Conservation (phyloP, 352 stramenopile genomes). For the Phytopythium delawarense region DNA sequence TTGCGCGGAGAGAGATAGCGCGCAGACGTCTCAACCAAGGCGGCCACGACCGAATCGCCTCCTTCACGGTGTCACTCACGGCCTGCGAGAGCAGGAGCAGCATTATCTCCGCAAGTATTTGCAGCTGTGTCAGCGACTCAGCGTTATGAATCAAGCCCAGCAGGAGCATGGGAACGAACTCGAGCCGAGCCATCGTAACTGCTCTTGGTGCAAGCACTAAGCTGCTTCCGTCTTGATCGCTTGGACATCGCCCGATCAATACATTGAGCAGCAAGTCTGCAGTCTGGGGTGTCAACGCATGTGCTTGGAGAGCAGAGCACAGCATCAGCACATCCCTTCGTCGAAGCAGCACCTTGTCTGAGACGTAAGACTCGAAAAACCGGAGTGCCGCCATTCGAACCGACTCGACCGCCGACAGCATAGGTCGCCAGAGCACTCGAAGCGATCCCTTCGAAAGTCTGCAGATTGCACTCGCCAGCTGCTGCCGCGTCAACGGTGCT, state of each 20-base stretch:
- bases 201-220: background rate
- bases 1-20: conserved; percentile 23
- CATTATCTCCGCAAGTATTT: conserved; percentile 53
- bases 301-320: conserved; percentile 40
- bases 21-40: conserved; percentile 54
- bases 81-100: conserved; percentile 35
- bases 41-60: conserved; percentile 72
- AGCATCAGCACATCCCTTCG: conserved; percentile 64
- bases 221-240: background rate
- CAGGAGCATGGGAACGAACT: conserved; percentile 54
- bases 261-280: conserved; percentile 59
- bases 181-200: conserved; percentile 21
- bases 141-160: conserved; percentile 41
- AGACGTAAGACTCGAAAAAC: conserved; percentile 72
- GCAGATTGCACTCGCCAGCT: conserved; percentile 25
- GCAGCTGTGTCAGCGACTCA: conserved; percentile 46
- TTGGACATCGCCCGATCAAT: conserved; percentile 41
- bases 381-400: conserved; percentile 55
- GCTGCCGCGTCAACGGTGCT: conserved; percentile 21
- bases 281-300: conserved; percentile 41
- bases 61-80: conserved; percentile 47
- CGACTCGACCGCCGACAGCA: conserved; percentile 38
- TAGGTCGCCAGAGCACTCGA: conserved; percentile 56
- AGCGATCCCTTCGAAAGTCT: conserved; percentile 67
- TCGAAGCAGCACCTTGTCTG: conserved; percentile 55